Evolutionary conservation across 768 basidiomycete genomes (phyloP), one percentile per base, ranked within the genome.

Genomic region (Tephrocybe rancida): DNA sequence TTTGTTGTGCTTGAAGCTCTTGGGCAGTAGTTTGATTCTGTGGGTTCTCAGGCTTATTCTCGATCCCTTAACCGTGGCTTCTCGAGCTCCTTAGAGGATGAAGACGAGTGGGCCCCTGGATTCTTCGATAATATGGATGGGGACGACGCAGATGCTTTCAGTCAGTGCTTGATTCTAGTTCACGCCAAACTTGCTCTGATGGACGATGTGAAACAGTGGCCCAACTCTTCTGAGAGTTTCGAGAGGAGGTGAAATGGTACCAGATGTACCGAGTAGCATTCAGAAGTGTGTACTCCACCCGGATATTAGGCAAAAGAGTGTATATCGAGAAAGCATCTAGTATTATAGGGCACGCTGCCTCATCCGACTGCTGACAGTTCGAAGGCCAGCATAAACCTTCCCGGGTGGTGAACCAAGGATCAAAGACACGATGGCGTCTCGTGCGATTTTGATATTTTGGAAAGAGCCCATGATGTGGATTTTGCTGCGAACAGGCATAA

Each of bases 391-490:
- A 61, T 98, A 92, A 5, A 94, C 92, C 67, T 94, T 92, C 47
- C 95, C 95, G 45, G 95, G 95, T 0, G 95, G 95, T 13, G 94
- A 95, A 27, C 95, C 95, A 14, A 98, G 80, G 60, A 98, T 98
- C 18, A 97, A 82, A 13, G 92, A 94, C 24, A 97, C 95, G 57
- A 99, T 87, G 5, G 97, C 95, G 70, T 98, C 96, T 52, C 95
- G 83, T 0, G 97, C 97, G 53, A 98, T 84, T 72, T 96, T 97
- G 78, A 99, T 98, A 66, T 97, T 97, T 76, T 95, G 92, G 76
- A 97, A 98, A 14, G 95, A 96, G 21, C 97, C 97, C 70, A 99
- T 87, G 61, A 99, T 98, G 63, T 98, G 95, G 34, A 99, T 97
- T 82, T 97, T 95, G 25, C 95, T 97, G 63, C 5, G 57, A n/a